These are phyloP conservation scores for Candida smagusa DNA, from an alignment of 1,139 yeast genomes.

Conservation along the genomic window DNA sequence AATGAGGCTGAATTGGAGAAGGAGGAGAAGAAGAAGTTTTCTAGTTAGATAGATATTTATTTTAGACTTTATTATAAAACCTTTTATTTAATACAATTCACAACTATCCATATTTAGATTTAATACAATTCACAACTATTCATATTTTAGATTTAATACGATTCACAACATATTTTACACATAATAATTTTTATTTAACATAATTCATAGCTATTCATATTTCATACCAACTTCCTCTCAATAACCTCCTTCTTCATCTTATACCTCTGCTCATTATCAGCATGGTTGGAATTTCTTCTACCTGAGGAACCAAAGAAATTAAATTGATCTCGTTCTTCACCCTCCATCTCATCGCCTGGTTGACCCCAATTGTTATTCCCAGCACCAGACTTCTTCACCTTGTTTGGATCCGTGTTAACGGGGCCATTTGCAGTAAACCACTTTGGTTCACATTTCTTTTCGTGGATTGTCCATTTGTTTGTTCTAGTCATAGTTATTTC, in stretches of 20 bases:
- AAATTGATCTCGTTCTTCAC: conserved; percentile 15
- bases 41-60: not conserved
- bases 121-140: no score
- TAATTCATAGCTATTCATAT: no score
- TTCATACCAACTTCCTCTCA: conserved; percentile 16
- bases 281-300: conserved; percentile 45
- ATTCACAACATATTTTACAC: no score
- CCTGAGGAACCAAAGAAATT: conserved; percentile 24
- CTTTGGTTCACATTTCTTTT: conserved; percentile 56
- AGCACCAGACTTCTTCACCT: conserved; percentile 79
- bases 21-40: conserved; percentile 13
- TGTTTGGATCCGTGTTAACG: conserved; percentile 64
- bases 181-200: no score
- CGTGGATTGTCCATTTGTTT: conserved; percentile 70
- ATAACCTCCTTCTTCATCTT: conserved; percentile 22
- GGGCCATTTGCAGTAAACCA: conserved; percentile 78
- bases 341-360: conserved; percentile 60
- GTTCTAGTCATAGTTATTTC: conserved; percentile 69
- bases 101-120: no score
- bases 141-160: no score
- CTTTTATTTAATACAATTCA: no score
- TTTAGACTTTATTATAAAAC: no score
- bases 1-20: conserved; percentile 29
- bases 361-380: conserved; percentile 80
- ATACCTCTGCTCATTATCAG: conserved; percentile 25